A percentile compares a stretch with the other conserved stretches of the same genome.
phyloP scores from a whole-genome alignment of 2,329 filamentous ascomycete genomes.

The Pseudogymnoascus sp. region DNA sequence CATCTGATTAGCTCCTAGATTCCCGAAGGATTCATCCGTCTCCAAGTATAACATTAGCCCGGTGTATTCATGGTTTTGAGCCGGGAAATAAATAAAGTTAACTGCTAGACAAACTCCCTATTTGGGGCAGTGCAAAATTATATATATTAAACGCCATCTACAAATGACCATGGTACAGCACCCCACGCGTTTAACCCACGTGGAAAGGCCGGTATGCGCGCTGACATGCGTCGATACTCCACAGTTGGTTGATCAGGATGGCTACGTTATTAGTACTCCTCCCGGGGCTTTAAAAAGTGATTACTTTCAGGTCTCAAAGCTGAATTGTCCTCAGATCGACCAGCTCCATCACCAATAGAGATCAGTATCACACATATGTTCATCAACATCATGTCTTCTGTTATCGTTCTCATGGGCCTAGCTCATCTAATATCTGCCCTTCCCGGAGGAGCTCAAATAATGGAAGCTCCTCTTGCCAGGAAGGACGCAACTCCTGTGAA shows the following conservation, averaged over 20 bases:
- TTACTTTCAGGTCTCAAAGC: not conserved
- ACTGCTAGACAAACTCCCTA: not conserved
- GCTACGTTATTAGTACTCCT: not conserved
- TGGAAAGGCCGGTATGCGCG: not conserved
- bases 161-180: not conserved
- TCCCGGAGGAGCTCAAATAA: not conserved
- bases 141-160: not conserved
- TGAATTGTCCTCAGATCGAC: not conserved
- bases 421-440: not conserved
- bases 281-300: not conserved
- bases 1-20: not conserved
- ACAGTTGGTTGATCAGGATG: not conserved
- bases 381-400: not conserved
- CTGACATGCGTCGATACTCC: not conserved
- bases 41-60: not conserved
- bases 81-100: not conserved
- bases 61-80: not conserved
- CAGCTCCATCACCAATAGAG: not conserved
- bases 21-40: not conserved
- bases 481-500: not conserved
- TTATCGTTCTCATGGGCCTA: not conserved
- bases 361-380: not conserved
- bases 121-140: not conserved
- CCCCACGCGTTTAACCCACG: not conserved
- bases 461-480: not conserved